Base-by-base conservation (phyloP, 1,284 basidiomycete genomes). In the Cutaneotrichosporon arboriforme region DNA sequence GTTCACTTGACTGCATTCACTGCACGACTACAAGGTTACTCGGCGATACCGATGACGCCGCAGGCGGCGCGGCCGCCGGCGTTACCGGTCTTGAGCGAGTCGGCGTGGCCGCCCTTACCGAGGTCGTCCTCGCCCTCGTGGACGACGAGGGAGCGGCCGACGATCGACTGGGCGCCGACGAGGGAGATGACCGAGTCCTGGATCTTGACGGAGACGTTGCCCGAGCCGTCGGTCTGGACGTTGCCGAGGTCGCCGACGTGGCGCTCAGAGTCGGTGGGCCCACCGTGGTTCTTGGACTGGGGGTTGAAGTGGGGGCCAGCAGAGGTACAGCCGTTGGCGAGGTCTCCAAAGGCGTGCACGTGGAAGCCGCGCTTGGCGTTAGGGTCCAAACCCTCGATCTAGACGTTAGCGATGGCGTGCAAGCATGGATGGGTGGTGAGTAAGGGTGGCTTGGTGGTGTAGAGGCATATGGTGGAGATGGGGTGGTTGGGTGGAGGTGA, bases 261-360 rank as follows among this genome's bases (percentile, higher is more conserved):
- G 58, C 87, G 78, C 55, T 78, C 77, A 1, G 64, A 41, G 66
- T 82, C 81, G 12, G 72, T 69, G 20, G 81, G 85, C 31, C 47
- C 47, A 51, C 87, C 87, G 64, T 90, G 88, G 34, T 76, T 81
- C 64, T 80, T 78, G 33, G 74, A 77, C 67, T 79, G 79, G 0
- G 86, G 86, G 76, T 90, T 90, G 78, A 83, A 89, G 74, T 90
- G 88, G 42, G 83, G 63, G 10, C 86, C 86, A 35, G 87, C 80
- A 20, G 84, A 85, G 14, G 77, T 66, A 73, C 88, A 90, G 8
- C 86, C 87, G 52, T 80, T 76, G 51, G 59, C 62, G 44, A 38
- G 33, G 47, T 56, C 58, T 8, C 54, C 54, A 20, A 50, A 54
- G 18, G 34, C 22, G 41, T 53, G 55, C 36, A 52, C 47, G 42